phyloP scores from a whole-genome alignment of 1,139 yeast species.

The Pneumocystis oryctolagi region DNA sequence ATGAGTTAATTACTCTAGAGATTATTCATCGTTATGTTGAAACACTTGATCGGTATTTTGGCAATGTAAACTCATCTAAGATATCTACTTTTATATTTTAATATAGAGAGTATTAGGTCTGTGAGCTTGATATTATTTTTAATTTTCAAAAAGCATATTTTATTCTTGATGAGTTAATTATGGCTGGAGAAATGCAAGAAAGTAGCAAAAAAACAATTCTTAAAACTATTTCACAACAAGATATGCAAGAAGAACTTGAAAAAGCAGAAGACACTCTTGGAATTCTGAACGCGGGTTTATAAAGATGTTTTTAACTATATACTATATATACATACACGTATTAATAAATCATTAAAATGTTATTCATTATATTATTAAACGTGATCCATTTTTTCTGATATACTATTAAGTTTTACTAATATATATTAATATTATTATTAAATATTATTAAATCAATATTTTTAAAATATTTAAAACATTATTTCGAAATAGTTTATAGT shows the following conservation, averaged over 20 bases:
- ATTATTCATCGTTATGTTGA: constrained; percentile 87
- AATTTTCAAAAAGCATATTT: constrained; percentile 89
- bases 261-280: constrained; percentile 18
- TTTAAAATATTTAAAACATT: too few species aligned
- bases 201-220: constrained; percentile 68
- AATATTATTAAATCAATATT: neutral
- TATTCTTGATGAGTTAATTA: constrained; percentile 71
- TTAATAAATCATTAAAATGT: too few species aligned
- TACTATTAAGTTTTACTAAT: too few species aligned
- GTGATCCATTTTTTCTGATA: neutral
- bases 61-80: constrained; percentile 76
- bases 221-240: constrained; percentile 64
- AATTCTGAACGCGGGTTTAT: neutral
- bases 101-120: constrained; percentile 8
- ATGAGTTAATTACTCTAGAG: constrained; percentile 75
- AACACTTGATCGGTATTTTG: constrained; percentile 89
- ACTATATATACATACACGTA: neutral
- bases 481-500: too few species aligned
- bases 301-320: neutral
- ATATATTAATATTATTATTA: too few species aligned
- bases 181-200: constrained; percentile 74
- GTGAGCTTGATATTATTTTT: constrained; percentile 53
- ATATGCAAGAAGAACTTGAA: constrained; percentile 37
- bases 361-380: neutral
- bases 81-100: constrained; percentile 17